These are phyloP conservation scores for Xylaria flabelliformis DNA, from an alignment of 495 filamentous ascomycete species.

Conservation along the genomic window DNA sequence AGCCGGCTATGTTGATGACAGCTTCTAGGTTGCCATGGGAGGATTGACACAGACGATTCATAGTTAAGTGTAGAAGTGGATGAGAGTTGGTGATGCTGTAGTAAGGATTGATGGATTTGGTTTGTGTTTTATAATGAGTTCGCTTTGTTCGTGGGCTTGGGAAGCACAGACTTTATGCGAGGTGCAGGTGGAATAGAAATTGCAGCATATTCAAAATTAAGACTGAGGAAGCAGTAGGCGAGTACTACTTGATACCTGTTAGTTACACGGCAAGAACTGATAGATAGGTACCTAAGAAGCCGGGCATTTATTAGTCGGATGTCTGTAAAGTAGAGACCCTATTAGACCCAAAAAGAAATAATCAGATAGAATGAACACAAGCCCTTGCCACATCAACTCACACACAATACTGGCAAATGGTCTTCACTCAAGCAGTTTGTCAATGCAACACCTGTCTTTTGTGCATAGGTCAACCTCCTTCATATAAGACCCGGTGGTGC, in stretches of 20 bases:
- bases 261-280: too few species aligned
- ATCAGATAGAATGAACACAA: too few species aligned
- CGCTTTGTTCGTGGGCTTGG: not conserved
- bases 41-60: slow-evolving; percentile 35
- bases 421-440: not conserved
- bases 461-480: not conserved
- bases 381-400: too few species aligned
- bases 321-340: too few species aligned
- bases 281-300: too few species aligned
- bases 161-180: not conserved
- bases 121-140: not conserved
- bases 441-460: not conserved
- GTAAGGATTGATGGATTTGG: not conserved
- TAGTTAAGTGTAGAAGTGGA: slow-evolving; percentile 1
- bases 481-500: too few species aligned
- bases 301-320: too few species aligned
- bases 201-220: not conserved
- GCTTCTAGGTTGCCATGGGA: slow-evolving; percentile 34
- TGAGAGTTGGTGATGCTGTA: not conserved
- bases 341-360: too few species aligned
- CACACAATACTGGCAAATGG: not conserved
- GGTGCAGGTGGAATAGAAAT: not conserved
- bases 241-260: not conserved
- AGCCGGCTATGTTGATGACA: slow-evolving; percentile 29
- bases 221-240: not conserved